Evolutionary conservation across 768 basidiomycete species (phyloP), one percentile per base, ranked within the genome.

Genomic region (Cyclocybe cylindracea): DNA sequence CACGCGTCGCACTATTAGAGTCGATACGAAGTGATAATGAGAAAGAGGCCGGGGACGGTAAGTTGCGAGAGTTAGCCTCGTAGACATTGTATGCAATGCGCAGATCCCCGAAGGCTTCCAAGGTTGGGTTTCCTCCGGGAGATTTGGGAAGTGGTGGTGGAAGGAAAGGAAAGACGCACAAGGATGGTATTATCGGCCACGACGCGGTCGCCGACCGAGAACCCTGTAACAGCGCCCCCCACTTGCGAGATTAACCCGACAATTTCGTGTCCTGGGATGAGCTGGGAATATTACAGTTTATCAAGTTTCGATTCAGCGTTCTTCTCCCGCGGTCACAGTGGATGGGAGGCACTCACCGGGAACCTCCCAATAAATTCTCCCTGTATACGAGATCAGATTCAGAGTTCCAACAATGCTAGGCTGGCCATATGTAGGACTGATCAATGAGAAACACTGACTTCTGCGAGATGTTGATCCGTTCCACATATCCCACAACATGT

Each of bases 161-260:
- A 43, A 44, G 13, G 29, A 51, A 38, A 31, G 75, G 74, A 38
- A 31, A 39, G 6, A 62, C 84, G 61, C 55, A 86, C 89, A 48
- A 85, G 83, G 35, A 71, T 67, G 29, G 65, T 62, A 38, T 88
- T 86, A 67, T 95, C 92, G 19, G 89, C 89, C 34, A 91, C 92
- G 61, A 86, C 85, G 46, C 91, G 84, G 62, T 94, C 93, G 18
- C 93, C 93, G n/a, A 83, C 68, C 2, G 76, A 69, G 59, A 94
- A 91, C 5, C 79, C 89, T 57, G 80, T 79, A 41, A 94, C 92
- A 51, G 87, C 79, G 69, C 84, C 84, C 16, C 93, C 92, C 52
- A 89, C 71, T 59, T 85, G 82, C 38, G 86, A 82, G 51, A 93
- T 75, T n/a, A 73, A 72, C 4, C 93, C 93, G 44, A 95, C 84